Percentiles rank a stretch among this genome's conserved stretches.
phyloP scores from a whole-genome alignment of 2,329 filamentous ascomycete genomes.

The Chrysoporthe austroafricana region DNA sequence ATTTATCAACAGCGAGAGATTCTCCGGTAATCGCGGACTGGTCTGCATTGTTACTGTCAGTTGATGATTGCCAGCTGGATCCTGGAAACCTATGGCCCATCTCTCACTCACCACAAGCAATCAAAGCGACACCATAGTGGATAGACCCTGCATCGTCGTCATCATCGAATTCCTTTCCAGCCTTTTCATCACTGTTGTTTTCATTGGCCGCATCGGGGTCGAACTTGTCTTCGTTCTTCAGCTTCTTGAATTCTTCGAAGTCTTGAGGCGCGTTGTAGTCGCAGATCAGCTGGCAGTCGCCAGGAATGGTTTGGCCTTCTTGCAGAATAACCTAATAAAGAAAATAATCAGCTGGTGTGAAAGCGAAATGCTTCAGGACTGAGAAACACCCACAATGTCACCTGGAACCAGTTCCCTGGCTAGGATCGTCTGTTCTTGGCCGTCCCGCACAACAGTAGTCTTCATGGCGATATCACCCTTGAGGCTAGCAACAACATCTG shows the following conservation, averaged over 20 bases:
- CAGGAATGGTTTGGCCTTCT: conserved; percentile 69
- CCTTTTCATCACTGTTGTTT: conserved; percentile 33
- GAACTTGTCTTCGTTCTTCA: conserved; percentile 66
- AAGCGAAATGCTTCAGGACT: conserved; percentile 41
- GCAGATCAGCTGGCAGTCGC: conserved; percentile 71
- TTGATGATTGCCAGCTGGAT: not conserved
- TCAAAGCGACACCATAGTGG: conserved; percentile 23
- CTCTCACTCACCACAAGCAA: conserved; percentile 24
- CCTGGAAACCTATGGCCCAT: not conserved
- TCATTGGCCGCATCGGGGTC: conserved; percentile 14
- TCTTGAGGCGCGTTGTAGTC: conserved; percentile 69
- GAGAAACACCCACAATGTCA: conserved; percentile 53
- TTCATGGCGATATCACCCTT: conserved; percentile 79
- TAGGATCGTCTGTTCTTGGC: conserved; percentile 67
- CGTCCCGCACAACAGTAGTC: conserved; percentile 68
- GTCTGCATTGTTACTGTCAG: not conserved
- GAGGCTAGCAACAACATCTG: conserved; percentile 70
- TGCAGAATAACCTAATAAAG: conserved; percentile 62
- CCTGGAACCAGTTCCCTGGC: conserved; percentile 73
- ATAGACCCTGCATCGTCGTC: conserved; percentile 23
- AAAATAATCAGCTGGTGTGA: conserved; percentile 32
- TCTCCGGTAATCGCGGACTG: conserved; percentile 10
- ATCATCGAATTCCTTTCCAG: conserved; percentile 13
- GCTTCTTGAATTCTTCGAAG: conserved; percentile 48
- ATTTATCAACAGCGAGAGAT: conserved; percentile 74